Evolutionary conservation across 2,329 filamentous ascomycete genomes (phyloP).

Genomic region (Fusarium sp.): DNA sequence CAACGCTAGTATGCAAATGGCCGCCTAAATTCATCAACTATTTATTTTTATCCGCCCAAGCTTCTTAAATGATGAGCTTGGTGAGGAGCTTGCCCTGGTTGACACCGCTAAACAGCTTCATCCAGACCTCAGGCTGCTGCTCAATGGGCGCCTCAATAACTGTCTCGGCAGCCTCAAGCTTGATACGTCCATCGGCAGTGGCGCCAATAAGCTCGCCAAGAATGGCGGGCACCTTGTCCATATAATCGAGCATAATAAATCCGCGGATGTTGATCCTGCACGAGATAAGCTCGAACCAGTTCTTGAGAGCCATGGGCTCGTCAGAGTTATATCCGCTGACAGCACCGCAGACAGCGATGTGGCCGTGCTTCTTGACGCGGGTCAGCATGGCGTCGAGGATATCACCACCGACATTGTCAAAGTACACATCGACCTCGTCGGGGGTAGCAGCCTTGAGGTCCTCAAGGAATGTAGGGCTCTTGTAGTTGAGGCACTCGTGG

Average conservation of each 20-base stretch:
- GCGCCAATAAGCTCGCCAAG: slow-evolving; percentile 44
- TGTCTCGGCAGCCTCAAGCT: slow-evolving; percentile 40
- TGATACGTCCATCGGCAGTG: slow-evolving; percentile 42
- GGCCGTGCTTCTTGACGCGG: slow-evolving; percentile 42
- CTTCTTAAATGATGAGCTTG: slow-evolving; percentile 37
- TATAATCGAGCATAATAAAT: slow-evolving; percentile 46
- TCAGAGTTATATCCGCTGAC: slow-evolving; percentile 43
- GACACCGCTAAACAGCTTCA: slow-evolving; percentile 41
- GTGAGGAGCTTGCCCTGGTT: slow-evolving; percentile 46
- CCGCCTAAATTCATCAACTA: not conserved
- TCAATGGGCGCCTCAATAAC: slow-evolving; percentile 43
- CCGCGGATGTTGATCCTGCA: slow-evolving; percentile 41
- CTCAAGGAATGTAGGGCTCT: slow-evolving; percentile 44
- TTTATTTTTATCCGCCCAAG: not conserved
- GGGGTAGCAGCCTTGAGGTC: slow-evolving; percentile 43
- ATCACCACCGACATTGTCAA: slow-evolving; percentile 45
- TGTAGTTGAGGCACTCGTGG: slow-evolving; percentile 46
- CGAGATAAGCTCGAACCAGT: slow-evolving; percentile 46
- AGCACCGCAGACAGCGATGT: slow-evolving; percentile 43
- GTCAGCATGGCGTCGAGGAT: slow-evolving; percentile 44
- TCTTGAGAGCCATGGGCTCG: slow-evolving; percentile 43
- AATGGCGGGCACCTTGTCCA: slow-evolving; percentile 44
- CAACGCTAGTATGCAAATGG: not conserved
- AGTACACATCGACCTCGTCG: slow-evolving; percentile 45
- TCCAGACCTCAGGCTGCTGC: slow-evolving; percentile 43